phyloP scores from a whole-genome alignment of 2,329 filamentous ascomycete genomes.

The Rhytidhysteron rufulum region DNA sequence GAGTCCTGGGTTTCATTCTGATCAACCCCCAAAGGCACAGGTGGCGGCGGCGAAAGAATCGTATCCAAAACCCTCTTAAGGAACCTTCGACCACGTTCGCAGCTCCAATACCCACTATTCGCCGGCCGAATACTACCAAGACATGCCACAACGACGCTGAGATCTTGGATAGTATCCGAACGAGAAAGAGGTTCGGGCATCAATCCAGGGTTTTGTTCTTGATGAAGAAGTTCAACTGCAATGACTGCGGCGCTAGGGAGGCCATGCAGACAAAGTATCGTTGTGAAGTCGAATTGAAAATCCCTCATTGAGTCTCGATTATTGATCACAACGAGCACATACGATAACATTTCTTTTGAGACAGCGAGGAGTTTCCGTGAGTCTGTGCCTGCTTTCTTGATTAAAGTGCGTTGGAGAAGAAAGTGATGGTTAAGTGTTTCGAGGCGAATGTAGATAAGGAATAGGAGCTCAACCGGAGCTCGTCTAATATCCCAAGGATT shows the following conservation, averaged over 20 bases:
- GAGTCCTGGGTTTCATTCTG: constrained; percentile 18
- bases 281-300: constrained; percentile 41
- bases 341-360: constrained; percentile 34
- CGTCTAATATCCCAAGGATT: constrained; percentile 14
- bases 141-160: constrained; percentile 43
- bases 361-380: constrained; percentile 35
- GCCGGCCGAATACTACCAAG: constrained; percentile 37
- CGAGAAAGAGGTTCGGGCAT: constrained; percentile 35
- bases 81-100: constrained; percentile 39
- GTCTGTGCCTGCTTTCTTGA: constrained; percentile 38
- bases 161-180: constrained; percentile 43
- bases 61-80: constrained; percentile 42
- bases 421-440: constrained; percentile 57
- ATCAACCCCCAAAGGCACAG: constrained; percentile 4
- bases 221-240: constrained; percentile 42
- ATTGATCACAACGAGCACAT: constrained; percentile 35
- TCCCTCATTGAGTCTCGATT: constrained; percentile 39
- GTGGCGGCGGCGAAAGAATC: constrained; percentile 24
- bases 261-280: constrained; percentile 36
- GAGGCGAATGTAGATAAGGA: constrained; percentile 44
- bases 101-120: constrained; percentile 39
- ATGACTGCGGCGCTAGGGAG: constrained; percentile 42
- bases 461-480: constrained; percentile 40
- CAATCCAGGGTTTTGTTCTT: constrained; percentile 32
- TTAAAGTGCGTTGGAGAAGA: constrained; percentile 54